Conservation (phyloP, 352 stramenopile species). For the Saprolegnia diclina region DNA sequence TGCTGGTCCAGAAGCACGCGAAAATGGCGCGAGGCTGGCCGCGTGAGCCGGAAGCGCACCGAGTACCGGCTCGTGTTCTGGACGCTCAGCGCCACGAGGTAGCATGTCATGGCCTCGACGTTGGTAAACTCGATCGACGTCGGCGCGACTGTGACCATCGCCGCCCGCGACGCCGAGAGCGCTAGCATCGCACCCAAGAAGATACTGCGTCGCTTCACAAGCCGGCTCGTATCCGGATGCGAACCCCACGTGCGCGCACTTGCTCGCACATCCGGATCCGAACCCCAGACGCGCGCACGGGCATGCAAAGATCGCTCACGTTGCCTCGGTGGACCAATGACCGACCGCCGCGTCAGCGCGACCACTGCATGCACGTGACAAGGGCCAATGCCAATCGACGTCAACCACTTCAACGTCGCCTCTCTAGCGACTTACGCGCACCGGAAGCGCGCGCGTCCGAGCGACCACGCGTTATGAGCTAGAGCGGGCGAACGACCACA, state of each 20-base stretch:
- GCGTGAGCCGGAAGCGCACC: slow-evolving; percentile 59
- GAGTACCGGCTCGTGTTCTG: slow-evolving; percentile 62
- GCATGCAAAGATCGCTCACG: background rate
- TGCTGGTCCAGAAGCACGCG: slow-evolving; percentile 44
- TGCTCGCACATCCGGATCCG: background rate
- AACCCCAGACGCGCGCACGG: background rate
- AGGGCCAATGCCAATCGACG: background rate
- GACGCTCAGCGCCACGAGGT: slow-evolving; percentile 52
- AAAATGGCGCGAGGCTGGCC: slow-evolving; percentile 50
- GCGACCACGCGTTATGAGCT: no score
- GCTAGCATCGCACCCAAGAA: background rate
- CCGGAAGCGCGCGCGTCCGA: no score
- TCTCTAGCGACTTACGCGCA: background rate
- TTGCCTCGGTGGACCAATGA: background rate
- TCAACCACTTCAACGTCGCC: background rate
- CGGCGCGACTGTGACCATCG: slow-evolving; percentile 53
- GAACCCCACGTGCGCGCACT: background rate
- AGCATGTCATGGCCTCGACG: slow-evolving; percentile 55
- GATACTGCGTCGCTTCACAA: background rate
- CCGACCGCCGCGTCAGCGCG: background rate
- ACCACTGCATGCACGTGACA: background rate
- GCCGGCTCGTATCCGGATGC: slow-evolving; percentile 7
- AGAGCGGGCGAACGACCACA: no score
- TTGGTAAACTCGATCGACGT: slow-evolving; percentile 55
- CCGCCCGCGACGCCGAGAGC: background rate